phyloP scores from a whole-genome alignment of 139 green algal genomes.

The Chlamydomonas sp. region DNA sequence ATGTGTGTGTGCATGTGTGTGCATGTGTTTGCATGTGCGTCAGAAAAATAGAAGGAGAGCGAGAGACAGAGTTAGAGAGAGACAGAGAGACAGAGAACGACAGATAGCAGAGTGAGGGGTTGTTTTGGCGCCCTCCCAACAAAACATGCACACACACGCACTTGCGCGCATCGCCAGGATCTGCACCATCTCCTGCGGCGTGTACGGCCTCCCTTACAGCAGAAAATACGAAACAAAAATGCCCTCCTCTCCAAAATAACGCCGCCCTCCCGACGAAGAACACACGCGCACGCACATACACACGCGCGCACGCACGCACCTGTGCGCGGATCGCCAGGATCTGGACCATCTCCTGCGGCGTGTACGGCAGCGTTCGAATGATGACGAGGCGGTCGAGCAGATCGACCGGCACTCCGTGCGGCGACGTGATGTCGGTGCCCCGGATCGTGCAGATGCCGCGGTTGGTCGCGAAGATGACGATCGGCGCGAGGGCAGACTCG shows the following conservation, averaged over 20 bases:
- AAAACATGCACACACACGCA: too few species aligned
- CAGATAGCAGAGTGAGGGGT: too few species aligned
- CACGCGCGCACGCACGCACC: conserved; percentile 37
- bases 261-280: too few species aligned
- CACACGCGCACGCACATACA: too few species aligned
- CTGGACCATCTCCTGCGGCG: conserved; percentile 76
- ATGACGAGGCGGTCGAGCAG: conserved; percentile 97
- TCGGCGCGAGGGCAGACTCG: conserved; percentile 86
- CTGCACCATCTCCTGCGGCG: conserved; percentile 76
- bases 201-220: too few species aligned
- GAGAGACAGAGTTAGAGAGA: too few species aligned
- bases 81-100: too few species aligned
- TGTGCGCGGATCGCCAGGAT: conserved; percentile 86
- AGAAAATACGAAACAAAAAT: too few species aligned
- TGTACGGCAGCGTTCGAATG: conserved; percentile 96
- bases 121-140: background rate
- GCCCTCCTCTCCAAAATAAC: too few species aligned
- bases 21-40: too few species aligned
- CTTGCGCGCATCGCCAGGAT: conserved; percentile 82
- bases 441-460: conserved; percentile 79
- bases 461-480: conserved; percentile 54
- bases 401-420: conserved; percentile 94
- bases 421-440: conserved; percentile 80
- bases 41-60: too few species aligned
- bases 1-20: too few species aligned